Base-by-base conservation (phyloP, 805 yeast species). In the Wickerhamiella azyma region DNA sequence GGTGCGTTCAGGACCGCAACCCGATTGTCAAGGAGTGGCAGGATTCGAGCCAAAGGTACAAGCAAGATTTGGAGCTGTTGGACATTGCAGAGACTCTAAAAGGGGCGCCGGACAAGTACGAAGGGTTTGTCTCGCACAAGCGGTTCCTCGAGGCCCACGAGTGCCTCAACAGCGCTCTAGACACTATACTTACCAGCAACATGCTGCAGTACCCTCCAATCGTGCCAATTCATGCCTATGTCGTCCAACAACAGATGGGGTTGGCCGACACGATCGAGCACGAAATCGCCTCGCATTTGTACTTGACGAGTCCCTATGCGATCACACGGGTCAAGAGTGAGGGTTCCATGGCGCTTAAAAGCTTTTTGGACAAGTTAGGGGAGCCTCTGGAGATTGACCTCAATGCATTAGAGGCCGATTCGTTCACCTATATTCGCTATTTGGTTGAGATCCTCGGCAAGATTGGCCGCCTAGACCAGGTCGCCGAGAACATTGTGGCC, bases 191-290 rank as follows among this genome's bases (percentile, higher is more conserved):
- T 28, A 51, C 50, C 41, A 58, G 59, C 18, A 57, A 57, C 30
- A 50, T 66, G 38, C 52, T 56, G 2, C 42, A 50, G 10, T 60
- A 64, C 18, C 53, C 61, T 2, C 59, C 62, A 1, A 51, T 63
- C 30, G 55, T 55, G 48, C 61, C 64, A 1, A 48, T 63, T 29
- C 58, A 59, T 26, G 37, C 53, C 10, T 61, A 61, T 39, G 51
- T 63, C 13, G 47, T 53, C 30, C 60, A 67, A 9, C 72, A 71
- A 50, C 64, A 64, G 38, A 48, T 59, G 37, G 59, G 67, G 37
- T 64, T 88, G 26, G 79, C 81, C 55, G 85, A 79, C 40, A 74
- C 75, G 51, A 66, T 88, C 16, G 66, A 83, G n/a, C 94, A 83
- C 51, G 94, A 86, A 55, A 64, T 85, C 37, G 78, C 76, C 48